Evolutionary conservation across 2,329 filamentous ascomycete genomes (phyloP).

Genomic region (Hypomyces rosellus): DNA sequence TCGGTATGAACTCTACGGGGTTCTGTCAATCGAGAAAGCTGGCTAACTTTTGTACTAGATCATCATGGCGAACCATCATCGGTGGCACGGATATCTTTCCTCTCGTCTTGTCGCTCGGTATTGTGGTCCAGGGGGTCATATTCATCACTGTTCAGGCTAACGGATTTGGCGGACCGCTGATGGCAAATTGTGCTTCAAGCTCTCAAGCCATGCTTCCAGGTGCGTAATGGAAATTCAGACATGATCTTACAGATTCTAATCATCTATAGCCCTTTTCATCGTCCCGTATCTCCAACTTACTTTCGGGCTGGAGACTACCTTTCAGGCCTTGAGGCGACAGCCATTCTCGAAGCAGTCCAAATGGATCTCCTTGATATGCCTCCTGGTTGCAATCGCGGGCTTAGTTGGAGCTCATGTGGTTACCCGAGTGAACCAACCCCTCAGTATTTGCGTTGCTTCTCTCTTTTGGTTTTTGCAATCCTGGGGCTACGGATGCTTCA

Average conservation of each 20-base stretch:
- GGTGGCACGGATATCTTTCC: conserved; percentile 46
- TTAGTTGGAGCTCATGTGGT: conserved; percentile 53
- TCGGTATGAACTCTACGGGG: conserved; percentile 27
- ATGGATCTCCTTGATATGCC: conserved; percentile 44
- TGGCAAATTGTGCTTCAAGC: conserved; percentile 45
- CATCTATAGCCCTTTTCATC: conserved; percentile 53
- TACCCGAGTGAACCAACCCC: conserved; percentile 47
- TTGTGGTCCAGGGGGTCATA: conserved; percentile 50
- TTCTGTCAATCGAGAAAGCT: neutral
- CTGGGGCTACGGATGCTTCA: conserved; percentile 53
- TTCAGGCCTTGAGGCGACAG: conserved; percentile 47
- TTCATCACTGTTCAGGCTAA: conserved; percentile 52
- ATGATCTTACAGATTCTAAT: conserved; percentile 15
- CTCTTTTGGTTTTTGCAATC: conserved; percentile 61
- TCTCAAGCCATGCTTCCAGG: conserved; percentile 56
- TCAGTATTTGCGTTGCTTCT: conserved; percentile 58
- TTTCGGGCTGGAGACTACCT: conserved; percentile 56
- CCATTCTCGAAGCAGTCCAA: conserved; percentile 54
- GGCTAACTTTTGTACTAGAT: conserved; percentile 20
- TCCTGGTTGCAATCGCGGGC: conserved; percentile 31
- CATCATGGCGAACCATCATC: conserved; percentile 37
- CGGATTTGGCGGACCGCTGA: conserved; percentile 46
- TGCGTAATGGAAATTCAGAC: conserved; percentile 23
- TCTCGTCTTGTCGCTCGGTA: conserved; percentile 50
- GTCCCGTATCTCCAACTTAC: conserved; percentile 60